Percentiles rank a stretch among this genome's conserved stretches.
Conservation (phyloP, 2,329 filamentous ascomycete genomes). For the Cladosporium cucumerinum region DNA sequence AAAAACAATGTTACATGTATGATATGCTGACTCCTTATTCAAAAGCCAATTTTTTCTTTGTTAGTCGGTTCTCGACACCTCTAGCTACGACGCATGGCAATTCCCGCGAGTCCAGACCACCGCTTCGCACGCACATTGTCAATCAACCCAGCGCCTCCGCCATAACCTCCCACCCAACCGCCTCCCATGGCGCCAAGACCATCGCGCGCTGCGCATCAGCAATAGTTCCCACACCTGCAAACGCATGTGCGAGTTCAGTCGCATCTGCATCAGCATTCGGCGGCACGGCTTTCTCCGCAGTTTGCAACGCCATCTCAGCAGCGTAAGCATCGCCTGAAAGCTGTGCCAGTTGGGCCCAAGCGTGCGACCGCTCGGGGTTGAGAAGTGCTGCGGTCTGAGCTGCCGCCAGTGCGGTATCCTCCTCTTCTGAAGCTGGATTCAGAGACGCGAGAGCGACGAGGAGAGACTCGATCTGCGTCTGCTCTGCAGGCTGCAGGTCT, state of each 20-base stretch:
- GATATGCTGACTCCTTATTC: neutral
- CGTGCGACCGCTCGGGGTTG: conserved; percentile 71
- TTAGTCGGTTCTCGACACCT: neutral
- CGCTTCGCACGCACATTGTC: neutral
- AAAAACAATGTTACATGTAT: neutral
- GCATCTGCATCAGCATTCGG: conserved; percentile 67
- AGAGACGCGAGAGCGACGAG: conserved; percentile 69
- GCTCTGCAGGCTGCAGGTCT: conserved; percentile 60
- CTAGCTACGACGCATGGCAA: neutral
- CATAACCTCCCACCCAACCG: conserved; percentile 56
- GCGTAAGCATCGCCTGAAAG: conserved; percentile 53
- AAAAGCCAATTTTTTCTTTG: neutral
- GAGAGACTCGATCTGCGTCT: conserved; percentile 68
- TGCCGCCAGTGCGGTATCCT: conserved; percentile 56
- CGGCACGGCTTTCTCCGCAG: conserved; percentile 71
- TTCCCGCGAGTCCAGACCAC: neutral
- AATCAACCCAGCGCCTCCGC: neutral
- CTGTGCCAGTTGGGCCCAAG: conserved; percentile 74
- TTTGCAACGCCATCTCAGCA: conserved; percentile 75
- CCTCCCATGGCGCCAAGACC: conserved; percentile 77
- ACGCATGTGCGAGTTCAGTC: conserved; percentile 67
- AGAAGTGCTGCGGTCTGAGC: conserved; percentile 76
- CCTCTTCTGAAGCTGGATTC: conserved; percentile 41
- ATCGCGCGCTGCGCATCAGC: conserved; percentile 74
- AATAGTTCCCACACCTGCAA: conserved; percentile 67